A percentile compares a stretch with the other conserved stretches of the same genome.
Evolutionary conservation across 257 asterid species (phyloP).

Genomic region (Craterostigma plantagineum): DNA sequence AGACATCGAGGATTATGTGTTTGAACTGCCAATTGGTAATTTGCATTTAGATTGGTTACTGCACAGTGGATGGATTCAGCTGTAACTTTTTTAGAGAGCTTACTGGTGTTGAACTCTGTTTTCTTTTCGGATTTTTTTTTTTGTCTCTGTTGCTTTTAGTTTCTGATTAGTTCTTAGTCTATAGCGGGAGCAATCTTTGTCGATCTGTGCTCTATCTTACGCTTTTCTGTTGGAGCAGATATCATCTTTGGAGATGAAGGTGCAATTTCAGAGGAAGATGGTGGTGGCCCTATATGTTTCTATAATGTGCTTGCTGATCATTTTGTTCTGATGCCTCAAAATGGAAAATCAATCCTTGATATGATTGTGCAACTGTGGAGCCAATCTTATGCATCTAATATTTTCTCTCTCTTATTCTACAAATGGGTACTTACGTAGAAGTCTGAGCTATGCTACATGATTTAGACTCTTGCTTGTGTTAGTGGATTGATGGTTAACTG

Average conservation of each 20-base stretch:
- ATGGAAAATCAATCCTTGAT: slow-evolving; percentile 29
- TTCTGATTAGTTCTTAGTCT: too few relatives aligned
- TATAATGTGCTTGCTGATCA: slow-evolving; percentile 67
- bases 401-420: slow-evolving; percentile 68
- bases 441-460: background rate
- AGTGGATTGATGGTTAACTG: background rate
- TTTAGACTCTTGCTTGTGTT: background rate
- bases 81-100: too few relatives aligned
- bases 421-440: slow-evolving; percentile 71
- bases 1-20: too few relatives aligned
- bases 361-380: slow-evolving; percentile 68
- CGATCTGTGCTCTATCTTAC: slow-evolving; percentile 2
- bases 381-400: slow-evolving; percentile 84
- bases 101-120: too few relatives aligned
- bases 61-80: background rate
- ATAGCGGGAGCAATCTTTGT: too few relatives aligned
- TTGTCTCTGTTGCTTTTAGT: too few relatives aligned
- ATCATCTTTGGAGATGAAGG: slow-evolving; percentile 53
- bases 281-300: slow-evolving; percentile 59
- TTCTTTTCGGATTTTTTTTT: too few relatives aligned
- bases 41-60: background rate
- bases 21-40: too few relatives aligned
- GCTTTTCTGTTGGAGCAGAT: slow-evolving; percentile 25
- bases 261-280: slow-evolving; percentile 28
- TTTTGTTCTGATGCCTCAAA: slow-evolving; percentile 42